Conservation (phyloP, 2,329 filamentous ascomycete genomes). For the Sphaerulina musiva region DNA sequence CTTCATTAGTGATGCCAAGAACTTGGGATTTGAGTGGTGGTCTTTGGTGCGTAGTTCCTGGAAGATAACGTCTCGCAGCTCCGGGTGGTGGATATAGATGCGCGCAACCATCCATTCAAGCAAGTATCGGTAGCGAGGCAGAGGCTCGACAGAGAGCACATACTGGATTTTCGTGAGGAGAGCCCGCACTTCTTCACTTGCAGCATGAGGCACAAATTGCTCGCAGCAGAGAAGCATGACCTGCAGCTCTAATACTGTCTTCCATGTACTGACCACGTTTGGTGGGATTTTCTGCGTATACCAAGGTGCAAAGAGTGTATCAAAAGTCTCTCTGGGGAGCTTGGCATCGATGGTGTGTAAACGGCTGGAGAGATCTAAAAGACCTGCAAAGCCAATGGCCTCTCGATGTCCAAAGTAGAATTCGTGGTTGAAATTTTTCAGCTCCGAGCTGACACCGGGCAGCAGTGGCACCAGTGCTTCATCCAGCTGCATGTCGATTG, state of each 20-base stretch:
- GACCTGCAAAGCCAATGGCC: slow-evolving; percentile 40
- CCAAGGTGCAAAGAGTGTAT: slow-evolving; percentile 40
- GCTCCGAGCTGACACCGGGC: slow-evolving; percentile 29
- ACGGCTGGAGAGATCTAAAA: slow-evolving; percentile 42
- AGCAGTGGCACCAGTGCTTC: slow-evolving; percentile 34
- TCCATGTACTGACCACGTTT: slow-evolving; percentile 44
- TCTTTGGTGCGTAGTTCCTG: slow-evolving; percentile 36
- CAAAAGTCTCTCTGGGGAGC: slow-evolving; percentile 28
- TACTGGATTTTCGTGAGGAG: slow-evolving; percentile 37
- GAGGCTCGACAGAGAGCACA: slow-evolving; percentile 41
- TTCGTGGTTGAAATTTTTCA: slow-evolving; percentile 31
- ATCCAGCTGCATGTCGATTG: slow-evolving; percentile 43
- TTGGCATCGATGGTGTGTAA: slow-evolving; percentile 25
- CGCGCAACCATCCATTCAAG: slow-evolving; percentile 45
- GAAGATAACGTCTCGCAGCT: slow-evolving; percentile 33
- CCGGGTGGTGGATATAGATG: slow-evolving; percentile 35
- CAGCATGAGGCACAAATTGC: slow-evolving; percentile 26
- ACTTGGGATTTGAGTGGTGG: slow-evolving; percentile 44
- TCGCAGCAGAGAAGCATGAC: slow-evolving; percentile 41
- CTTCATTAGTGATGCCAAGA: slow-evolving; percentile 44
- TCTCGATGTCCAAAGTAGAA: slow-evolving; percentile 43
- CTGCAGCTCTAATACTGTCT: slow-evolving; percentile 45
- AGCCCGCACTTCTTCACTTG: slow-evolving; percentile 22
- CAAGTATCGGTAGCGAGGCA: slow-evolving; percentile 44
- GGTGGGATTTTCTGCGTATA: slow-evolving; percentile 38